Evolutionary conservation across 441 rosid genomes (phyloP), one percentile per base, ranked within the genome.

Genomic region (Arabidopsis lyrata): DNA sequence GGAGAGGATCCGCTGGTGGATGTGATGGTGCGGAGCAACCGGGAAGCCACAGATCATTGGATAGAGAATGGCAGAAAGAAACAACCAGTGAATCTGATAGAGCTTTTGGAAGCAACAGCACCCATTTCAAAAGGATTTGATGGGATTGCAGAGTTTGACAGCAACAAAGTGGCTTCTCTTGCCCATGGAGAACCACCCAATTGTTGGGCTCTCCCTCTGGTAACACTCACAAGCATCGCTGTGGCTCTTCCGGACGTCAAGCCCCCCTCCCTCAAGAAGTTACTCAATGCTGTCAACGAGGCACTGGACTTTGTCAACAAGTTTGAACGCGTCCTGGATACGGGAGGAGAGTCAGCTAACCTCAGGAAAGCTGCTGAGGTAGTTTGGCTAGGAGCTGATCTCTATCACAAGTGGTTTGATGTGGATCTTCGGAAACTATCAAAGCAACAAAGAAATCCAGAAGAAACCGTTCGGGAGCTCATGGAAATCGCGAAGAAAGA

Each of bases 171-270:
- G 70, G 86, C 77, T 50, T 73, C 87, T 54, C 75, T 92, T 39
- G 87, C 81, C 2, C 69, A 34, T 52, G 88, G 79, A 36, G 89
- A 87, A 49, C 97, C 96, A 57, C 91, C 88, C 0, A 84, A 86
- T 56, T 84, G 90, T 61, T 95, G 97, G 99, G 79, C 92, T 20
- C 97, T 95, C 64, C 86, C 97, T 2, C 47, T 92, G 8, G 96
- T 80, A 52, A 92, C 97, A 67, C 76, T 95, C 18, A 79, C 93
- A 47, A 84, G 87, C 78, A 84, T 95, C 35, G 98, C 88, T n/a
- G 68, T 86, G 15, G 81, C 97, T 54, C 85, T 88, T 73, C 91
- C 97, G 14, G 41, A 79, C 41, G 77, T 86, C 31, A 70, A 82
- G 36, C 63, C 74, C 3, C 2, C 6, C 29, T 60, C 67, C 1